Conservation (phyloP, 2,329 filamentous ascomycete genomes). For the Pyricularia sp. region DNA sequence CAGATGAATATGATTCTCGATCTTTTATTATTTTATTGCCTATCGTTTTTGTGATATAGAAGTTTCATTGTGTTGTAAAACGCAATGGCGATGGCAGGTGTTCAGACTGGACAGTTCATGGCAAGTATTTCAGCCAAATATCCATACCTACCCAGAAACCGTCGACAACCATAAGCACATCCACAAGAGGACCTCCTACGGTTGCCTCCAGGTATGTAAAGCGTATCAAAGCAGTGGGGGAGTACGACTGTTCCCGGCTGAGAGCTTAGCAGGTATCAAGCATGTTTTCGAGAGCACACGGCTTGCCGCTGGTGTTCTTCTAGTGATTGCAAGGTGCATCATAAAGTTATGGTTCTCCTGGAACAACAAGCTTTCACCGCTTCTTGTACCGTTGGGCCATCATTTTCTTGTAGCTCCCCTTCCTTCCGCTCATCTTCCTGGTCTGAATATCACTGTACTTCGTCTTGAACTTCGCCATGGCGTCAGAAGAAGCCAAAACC, state of each 20-base stretch:
- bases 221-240: neutral
- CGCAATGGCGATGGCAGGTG: neutral
- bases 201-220: neutral
- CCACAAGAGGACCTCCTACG: neutral
- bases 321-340: neutral
- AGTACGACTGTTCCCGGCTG: neutral
- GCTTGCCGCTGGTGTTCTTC: neutral
- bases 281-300: neutral
- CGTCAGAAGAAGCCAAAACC: constrained; percentile 54
- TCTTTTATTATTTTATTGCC: neutral
- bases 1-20: too few species aligned
- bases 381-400: constrained; percentile 28
- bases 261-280: neutral
- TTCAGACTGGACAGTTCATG: neutral
- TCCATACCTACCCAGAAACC: neutral
- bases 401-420: constrained; percentile 74
- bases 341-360: neutral
- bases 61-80: neutral
- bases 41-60: neutral
- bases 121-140: neutral
- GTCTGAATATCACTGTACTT: constrained; percentile 81
- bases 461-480: constrained; percentile 61
- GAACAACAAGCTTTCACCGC: constrained; percentile 8
- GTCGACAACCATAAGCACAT: neutral
- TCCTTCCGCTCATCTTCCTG: constrained; percentile 76